Evolutionary conservation across 805 yeast genomes (phyloP).

Genomic region (Peterozyma toletana): DNA sequence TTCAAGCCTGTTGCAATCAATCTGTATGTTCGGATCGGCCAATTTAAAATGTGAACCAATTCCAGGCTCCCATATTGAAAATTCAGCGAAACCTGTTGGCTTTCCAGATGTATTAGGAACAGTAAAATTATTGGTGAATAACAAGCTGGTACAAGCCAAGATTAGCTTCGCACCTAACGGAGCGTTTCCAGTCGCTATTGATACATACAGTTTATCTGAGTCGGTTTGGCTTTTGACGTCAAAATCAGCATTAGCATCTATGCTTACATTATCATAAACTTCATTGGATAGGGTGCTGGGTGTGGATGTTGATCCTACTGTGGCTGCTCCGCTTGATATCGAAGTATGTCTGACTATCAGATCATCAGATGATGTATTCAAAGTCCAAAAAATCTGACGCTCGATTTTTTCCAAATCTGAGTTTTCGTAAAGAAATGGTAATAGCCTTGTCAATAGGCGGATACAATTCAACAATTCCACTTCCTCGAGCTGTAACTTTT

Average conservation of each 20-base stretch:
- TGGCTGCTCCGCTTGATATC: slow-evolving; percentile 13
- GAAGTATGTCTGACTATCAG: slow-evolving; percentile 6
- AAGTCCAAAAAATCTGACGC: slow-evolving; percentile 37
- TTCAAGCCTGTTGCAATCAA: slow-evolving; percentile 64
- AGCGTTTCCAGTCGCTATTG: slow-evolving; percentile 8
- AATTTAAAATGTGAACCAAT: slow-evolving; percentile 37
- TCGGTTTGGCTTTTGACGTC: not conserved
- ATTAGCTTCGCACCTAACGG: slow-evolving; percentile 33
- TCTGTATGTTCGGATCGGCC: slow-evolving; percentile 26
- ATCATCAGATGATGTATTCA: slow-evolving; percentile 11
- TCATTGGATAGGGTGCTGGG: slow-evolving; percentile 14
- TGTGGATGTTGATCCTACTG: slow-evolving; percentile 14
- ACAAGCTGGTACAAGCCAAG: slow-evolving; percentile 31
- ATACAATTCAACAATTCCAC: slow-evolving; percentile 43
- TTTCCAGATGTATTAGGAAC: slow-evolving; percentile 18
- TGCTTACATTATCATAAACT: slow-evolving; percentile 13
- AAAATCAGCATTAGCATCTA: slow-evolving; percentile 11
- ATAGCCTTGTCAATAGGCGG: slow-evolving; percentile 53
- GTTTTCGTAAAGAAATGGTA: slow-evolving; percentile 65
- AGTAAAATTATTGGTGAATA: slow-evolving; percentile 55
- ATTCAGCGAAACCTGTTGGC: slow-evolving; percentile 23
- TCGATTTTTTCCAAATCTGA: slow-evolving; percentile 26
- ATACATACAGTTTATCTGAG: slow-evolving; percentile 9
- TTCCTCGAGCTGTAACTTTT: slow-evolving; percentile 9
- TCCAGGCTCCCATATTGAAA: slow-evolving; percentile 75